Evolutionary conservation across 208 protist species (phyloP).

Genomic region (Histomonas meleagridis): DNA sequence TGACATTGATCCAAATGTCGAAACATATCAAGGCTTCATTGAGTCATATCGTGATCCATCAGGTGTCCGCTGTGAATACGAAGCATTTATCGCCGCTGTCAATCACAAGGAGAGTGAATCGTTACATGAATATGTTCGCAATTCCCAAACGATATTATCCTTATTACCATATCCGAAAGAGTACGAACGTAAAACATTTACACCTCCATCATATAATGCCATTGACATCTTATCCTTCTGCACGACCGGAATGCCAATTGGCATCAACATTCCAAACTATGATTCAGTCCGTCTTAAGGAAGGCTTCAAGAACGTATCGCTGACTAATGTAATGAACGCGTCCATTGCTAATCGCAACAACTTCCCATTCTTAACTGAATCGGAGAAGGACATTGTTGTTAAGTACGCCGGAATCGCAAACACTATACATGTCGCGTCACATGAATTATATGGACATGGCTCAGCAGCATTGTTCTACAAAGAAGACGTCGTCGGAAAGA

Average conservation of each 20-base stretch:
- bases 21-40: constrained; percentile 49
- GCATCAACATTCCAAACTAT: constrained; percentile 53
- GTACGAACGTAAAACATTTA: constrained; percentile 45
- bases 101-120: constrained; percentile 37
- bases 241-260: constrained; percentile 44
- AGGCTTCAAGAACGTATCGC: constrained; percentile 50
- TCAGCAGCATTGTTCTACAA: constrained; percentile 31
- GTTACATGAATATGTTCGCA: constrained; percentile 35
- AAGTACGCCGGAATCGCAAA: not conserved
- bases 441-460: constrained; percentile 51
- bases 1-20: constrained; percentile 41
- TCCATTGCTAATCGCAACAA: not conserved
- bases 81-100: constrained; percentile 46
- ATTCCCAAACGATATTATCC: not conserved
- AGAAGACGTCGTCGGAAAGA: constrained; percentile 37
- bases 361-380: not conserved
- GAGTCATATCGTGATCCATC: constrained; percentile 50
- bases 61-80: constrained; percentile 47
- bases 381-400: not conserved
- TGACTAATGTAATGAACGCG: constrained; percentile 43
- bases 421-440: constrained; percentile 44
- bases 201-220: constrained; percentile 43
- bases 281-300: constrained; percentile 41
- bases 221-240: constrained; percentile 45
- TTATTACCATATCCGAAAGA: constrained; percentile 38